Base-by-base conservation (phyloP, 1,284 basidiomycete genomes). In the Polyporus tsugae region DNA sequence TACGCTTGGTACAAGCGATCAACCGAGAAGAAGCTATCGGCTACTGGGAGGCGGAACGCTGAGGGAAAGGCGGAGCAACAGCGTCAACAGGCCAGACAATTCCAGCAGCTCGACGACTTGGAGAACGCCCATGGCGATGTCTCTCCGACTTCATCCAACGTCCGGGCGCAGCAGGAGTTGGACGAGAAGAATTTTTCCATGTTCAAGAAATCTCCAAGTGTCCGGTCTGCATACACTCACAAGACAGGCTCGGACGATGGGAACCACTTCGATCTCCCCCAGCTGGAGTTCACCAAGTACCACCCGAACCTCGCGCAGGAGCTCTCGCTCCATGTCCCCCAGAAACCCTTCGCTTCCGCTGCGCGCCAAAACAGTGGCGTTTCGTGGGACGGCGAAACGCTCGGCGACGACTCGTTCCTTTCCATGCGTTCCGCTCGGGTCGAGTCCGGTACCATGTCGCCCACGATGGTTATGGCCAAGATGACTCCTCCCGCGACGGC, bases 131-230 rank as follows among this genome's bases (percentile, higher is more conserved):
- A 73, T 62, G 75, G 75, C 39, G 72, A 67, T 29, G 61, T 62
- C 64, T 67, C 72, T 42, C 72, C 70, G 13, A 42, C 70, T 53
- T 49, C 72, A 22, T 62, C 60, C 68, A 63, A 46, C 60, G 42
- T 67, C 69, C 68, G 72, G 65, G 72, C 66, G 5, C 62, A 74
- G 57, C 65, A 65, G 33, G 76, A 76, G 39, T 65, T 66, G 58
- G 77, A 77, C 68, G 78, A 78, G 69, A 78, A 78, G 75, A 77
- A 78, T 70, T 77, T 79, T 65, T 67, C 71, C 61, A 88, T 92
- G 89, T 92, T 91, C 82, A 87, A 90, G 78, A 91, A 90, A 75
- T 83, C 82, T 4, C 84, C 84, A 4, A 89, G 87, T 73, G 78
- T 86, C 62, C 84, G 85, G 68, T 86, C 88, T 4, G 82, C 81